A percentile compares a stretch with the other conserved stretches of the same genome.
These are phyloP conservation scores for Arthroderma uncinatum DNA, from an alignment of 2,329 filamentous ascomycete genomes.

Conservation along the genomic window DNA sequence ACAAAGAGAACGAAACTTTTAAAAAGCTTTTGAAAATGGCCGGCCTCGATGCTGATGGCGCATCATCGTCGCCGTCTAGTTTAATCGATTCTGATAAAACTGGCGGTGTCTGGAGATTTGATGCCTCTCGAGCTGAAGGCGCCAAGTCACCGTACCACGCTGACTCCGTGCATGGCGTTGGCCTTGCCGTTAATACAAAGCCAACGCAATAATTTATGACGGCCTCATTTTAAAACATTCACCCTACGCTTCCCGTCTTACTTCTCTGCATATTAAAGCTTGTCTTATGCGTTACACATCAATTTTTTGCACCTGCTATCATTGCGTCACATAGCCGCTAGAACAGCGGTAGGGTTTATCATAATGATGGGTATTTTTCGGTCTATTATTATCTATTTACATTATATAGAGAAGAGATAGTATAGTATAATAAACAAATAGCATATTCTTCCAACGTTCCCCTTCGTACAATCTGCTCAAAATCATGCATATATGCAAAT, in stretches of 20 bases:
- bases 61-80: slow-evolving; percentile 8
- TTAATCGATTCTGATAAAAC: slow-evolving; percentile 53
- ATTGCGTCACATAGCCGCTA: not conserved
- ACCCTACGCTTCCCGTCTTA: not conserved
- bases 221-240: not conserved
- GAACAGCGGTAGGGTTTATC: not conserved
- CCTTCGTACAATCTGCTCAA: not conserved
- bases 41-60: slow-evolving; percentile 24
- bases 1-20: slow-evolving; percentile 28
- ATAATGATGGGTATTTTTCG: not conserved
- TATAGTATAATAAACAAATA: not conserved
- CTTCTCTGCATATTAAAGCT: not conserved
- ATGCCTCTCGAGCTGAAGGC: slow-evolving; percentile 41
- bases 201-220: not conserved
- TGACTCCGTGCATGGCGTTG: slow-evolving; percentile 31
- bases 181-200: slow-evolving; percentile 18
- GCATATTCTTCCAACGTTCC: not conserved
- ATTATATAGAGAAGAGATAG: not conserved
- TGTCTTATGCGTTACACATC: not conserved
- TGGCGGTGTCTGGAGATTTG: slow-evolving; percentile 59
- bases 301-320: not conserved
- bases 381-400: not conserved
- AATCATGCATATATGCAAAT: not conserved
- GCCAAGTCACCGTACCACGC: slow-evolving; percentile 35
- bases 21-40: slow-evolving; percentile 31